Evolutionary conservation across 306 rosid genomes (phyloP).

Genomic region (Cyamopsis tetragonoloba): DNA sequence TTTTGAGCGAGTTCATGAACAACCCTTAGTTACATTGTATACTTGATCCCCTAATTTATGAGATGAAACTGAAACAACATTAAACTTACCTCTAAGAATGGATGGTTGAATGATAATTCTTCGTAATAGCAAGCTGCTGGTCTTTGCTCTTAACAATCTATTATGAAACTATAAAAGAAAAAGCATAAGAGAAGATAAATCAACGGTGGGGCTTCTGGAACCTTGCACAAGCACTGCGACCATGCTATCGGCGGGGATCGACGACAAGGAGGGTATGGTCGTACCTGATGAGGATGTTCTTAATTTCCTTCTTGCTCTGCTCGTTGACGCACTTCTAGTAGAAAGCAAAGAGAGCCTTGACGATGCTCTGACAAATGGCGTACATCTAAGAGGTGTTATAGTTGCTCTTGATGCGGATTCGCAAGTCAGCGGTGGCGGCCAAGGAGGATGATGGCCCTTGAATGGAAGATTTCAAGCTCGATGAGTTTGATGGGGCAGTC

Average conservation of each 20-base stretch:
- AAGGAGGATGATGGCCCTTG: slow-evolving; percentile 78
- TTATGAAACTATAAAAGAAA: not conserved
- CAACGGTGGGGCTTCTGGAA: slow-evolving; percentile 91
- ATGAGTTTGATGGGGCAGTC: slow-evolving; percentile 73
- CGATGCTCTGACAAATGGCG: slow-evolving; percentile 82
- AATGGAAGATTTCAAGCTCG: slow-evolving; percentile 78
- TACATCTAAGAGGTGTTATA: slow-evolving; percentile 83
- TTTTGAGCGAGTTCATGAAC: too few relatives aligned
- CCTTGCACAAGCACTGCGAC: slow-evolving; percentile 86
- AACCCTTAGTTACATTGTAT: too few relatives aligned
- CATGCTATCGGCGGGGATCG: slow-evolving; percentile 83
- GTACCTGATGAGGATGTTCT: slow-evolving; percentile 70
- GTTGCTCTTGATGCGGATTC: slow-evolving; percentile 72
- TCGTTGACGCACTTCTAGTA: slow-evolving; percentile 85
- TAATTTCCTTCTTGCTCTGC: slow-evolving; percentile 85
- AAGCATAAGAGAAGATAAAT: not conserved
- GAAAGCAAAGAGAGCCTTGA: slow-evolving; percentile 69
- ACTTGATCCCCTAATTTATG: too few relatives aligned
- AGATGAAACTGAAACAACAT: too few relatives aligned
- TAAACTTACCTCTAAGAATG: too few relatives aligned
- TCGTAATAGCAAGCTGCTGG: too few relatives aligned
- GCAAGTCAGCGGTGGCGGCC: slow-evolving; percentile 78
- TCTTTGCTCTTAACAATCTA: too few relatives aligned
- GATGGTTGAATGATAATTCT: too few relatives aligned
- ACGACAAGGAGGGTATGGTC: slow-evolving; percentile 77